A percentile compares a stretch with the other conserved stretches of the same genome.
Conservation (phyloP, 2,329 filamentous ascomycete genomes). For the Metarhizium guizhouense region DNA sequence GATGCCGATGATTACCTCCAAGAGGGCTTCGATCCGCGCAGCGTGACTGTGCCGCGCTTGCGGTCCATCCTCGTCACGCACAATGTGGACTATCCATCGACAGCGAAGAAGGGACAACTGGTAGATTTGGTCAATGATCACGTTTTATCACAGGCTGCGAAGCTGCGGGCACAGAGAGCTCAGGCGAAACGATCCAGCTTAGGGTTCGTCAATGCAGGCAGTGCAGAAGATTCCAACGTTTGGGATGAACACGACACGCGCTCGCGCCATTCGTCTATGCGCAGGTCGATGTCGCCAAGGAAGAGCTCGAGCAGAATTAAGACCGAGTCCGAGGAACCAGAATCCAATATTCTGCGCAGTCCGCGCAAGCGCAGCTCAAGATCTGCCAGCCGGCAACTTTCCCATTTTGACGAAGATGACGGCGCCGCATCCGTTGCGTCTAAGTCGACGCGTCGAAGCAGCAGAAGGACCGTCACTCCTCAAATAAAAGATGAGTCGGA, state of each 20-base stretch:
- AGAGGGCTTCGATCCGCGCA: conserved; percentile 73
- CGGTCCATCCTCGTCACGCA: conserved; percentile 88
- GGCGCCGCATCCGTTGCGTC: conserved; percentile 27
- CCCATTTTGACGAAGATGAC: conserved; percentile 39
- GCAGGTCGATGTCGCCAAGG: conserved; percentile 45
- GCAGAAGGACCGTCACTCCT: conserved; percentile 42
- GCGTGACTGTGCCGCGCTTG: conserved; percentile 77
- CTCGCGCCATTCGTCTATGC: conserved; percentile 39
- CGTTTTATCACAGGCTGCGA: conserved; percentile 68
- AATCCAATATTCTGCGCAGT: conserved; percentile 29
- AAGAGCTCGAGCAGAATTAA: conserved; percentile 44
- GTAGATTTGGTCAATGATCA: conserved; percentile 75
- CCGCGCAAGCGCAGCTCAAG: conserved; percentile 47
- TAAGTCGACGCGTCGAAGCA: conserved; percentile 35
- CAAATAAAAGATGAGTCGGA: conserved; percentile 46
- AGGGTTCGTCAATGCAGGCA: conserved; percentile 66
- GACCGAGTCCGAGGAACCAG: conserved; percentile 39
- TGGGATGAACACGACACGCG: conserved; percentile 51
- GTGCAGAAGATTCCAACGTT: conserved; percentile 55
- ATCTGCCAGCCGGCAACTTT: conserved; percentile 44
- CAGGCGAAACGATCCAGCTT: conserved; percentile 77
- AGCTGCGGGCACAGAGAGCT: conserved; percentile 65
- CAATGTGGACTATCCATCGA: conserved; percentile 75
- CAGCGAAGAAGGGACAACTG: conserved; percentile 84
- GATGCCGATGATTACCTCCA: conserved; percentile 78